Evolutionary conservation across 1,284 basidiomycete species (phyloP), one percentile per base, ranked within the genome.

Genomic region (Lignosus rhinocerotis): DNA sequence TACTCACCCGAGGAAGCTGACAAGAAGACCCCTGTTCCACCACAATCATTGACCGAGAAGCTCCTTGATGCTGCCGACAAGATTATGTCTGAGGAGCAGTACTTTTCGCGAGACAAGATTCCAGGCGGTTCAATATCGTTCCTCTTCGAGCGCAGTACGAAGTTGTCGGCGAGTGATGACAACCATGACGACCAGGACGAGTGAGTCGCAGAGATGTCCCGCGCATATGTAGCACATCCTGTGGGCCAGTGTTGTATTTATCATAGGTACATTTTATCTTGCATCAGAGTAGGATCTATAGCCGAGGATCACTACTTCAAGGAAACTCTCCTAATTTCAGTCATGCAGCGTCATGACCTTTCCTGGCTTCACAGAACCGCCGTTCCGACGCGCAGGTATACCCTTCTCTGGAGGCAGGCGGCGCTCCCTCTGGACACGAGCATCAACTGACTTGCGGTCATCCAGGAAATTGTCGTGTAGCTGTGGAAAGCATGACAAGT

Each of bases 1-100:
- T 72, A 75, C 61, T 59, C 64, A 7, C 73, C 75, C 10, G 64
- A 72, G 42, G 63, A 70, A 17, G 62, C 65, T 4, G 61, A 65
- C 4, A 56, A 61, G n/a, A 32, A 49, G 25, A 48, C 34, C 3
- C 19, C 61, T 6, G 42, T 44, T 14, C 44, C 51, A 1, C 39
- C 61, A 2, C 56, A 56, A 39, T 51, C 57, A 16, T 38, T 58
- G 43, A 38, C 48, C 4, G 58, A 53, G 47, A 47, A 55, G 44
- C 53, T 60, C 16, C 30, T 60, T 19, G 59, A 59, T 7, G 55
- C 51, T 6, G 50, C 51, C 3, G 57, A 59, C 31, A 57, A 46
- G 45, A 59, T 59, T 32, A 38, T 55, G 31, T 45, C 19, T 8
- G 57, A 59, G 21, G 36, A 51, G 38, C 6, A 53, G n/a, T 38